Conservation (phyloP, 208 protist species). For the Leishmania martiniquensis region DNA sequence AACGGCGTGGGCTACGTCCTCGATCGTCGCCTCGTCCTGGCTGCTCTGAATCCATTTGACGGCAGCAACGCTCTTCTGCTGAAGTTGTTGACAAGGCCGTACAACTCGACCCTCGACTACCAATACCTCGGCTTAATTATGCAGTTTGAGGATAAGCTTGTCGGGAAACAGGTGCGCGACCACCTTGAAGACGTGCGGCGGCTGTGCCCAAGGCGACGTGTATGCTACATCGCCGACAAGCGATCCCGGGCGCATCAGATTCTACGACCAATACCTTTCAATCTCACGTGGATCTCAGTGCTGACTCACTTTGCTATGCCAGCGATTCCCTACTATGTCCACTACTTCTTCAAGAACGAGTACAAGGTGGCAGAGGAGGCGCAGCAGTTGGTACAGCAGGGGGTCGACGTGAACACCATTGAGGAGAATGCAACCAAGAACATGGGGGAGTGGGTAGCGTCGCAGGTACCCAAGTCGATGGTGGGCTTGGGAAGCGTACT, state of each 20-base stretch:
- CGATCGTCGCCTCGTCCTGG: not conserved
- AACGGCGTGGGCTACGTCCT: not conserved
- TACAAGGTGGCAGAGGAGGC: not conserved
- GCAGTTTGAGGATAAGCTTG: not conserved
- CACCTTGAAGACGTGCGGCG: not conserved
- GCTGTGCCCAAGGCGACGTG: not conserved
- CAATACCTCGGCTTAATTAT: not conserved
- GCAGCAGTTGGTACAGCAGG: not conserved
- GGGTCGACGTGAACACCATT: not conserved
- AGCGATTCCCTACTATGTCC: constrained; percentile 1
- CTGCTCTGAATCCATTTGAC: not conserved
- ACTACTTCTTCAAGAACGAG: constrained; percentile 5
- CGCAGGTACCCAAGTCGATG: not conserved
- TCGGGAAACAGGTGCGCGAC: not conserved
- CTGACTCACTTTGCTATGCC: not conserved
- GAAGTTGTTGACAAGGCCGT: not conserved
- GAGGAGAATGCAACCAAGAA: not conserved
- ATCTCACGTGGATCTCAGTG: not conserved
- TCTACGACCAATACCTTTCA: not conserved
- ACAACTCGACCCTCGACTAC: not conserved
- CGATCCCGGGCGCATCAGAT: not conserved
- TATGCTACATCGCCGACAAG: not conserved
- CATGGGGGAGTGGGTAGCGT: not conserved
- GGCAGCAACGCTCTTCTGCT: not conserved
- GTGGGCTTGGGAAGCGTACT: not conserved